Evolutionary conservation across 495 filamentous ascomycete species (phyloP), one percentile per base, ranked within the genome.

Genomic region (Hypoxylon subgilvum): DNA sequence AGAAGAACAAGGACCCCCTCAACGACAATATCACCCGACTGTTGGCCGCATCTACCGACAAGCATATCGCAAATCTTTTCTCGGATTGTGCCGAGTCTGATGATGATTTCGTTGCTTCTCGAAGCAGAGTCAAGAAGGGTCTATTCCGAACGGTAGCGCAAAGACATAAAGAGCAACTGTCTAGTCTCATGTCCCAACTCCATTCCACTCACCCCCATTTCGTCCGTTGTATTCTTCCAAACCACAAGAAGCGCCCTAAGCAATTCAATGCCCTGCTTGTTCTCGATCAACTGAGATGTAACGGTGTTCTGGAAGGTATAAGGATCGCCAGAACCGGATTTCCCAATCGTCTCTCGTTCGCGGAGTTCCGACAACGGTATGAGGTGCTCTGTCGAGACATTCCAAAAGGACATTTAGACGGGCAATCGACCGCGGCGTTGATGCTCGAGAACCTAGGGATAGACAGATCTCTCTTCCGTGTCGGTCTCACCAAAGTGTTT

Each of bases 1-100:
- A 97, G 69, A 99, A 97, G 80, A 99, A 99, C 75, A 99, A 99
- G 66, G 95, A 99, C 68, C 95, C 95, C 1, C 73, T 99, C 7
- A 97, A 97, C 55, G 95, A 99, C 77, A 99, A 96, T 60, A 78
- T 97, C 27, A 97, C 95, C 0, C 84, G 88, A 22, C 80, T 99
- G 5, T 81, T 99, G 10, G 91, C 92, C 32, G 78, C 81, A 3
- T 97, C 95, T 5, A 82, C 78, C 1, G 88, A 97, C 62, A 85
- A 80, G 48, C 91, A 97, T 70, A 81, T 96, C 56, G 89, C 92
- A 3, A 81, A 84, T 44, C 77, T 99, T 0, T 99, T 99, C 70
- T 77, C 82, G 4, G 95, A 99, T 68, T 97, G 92, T 61, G 85
- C 84, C 3, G 91, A 95, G 22, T 61, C 74, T 8, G 90, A 92